phyloP scores from a whole-genome alignment of 1,139 yeast species.

The Yamadazyma atlantica region DNA sequence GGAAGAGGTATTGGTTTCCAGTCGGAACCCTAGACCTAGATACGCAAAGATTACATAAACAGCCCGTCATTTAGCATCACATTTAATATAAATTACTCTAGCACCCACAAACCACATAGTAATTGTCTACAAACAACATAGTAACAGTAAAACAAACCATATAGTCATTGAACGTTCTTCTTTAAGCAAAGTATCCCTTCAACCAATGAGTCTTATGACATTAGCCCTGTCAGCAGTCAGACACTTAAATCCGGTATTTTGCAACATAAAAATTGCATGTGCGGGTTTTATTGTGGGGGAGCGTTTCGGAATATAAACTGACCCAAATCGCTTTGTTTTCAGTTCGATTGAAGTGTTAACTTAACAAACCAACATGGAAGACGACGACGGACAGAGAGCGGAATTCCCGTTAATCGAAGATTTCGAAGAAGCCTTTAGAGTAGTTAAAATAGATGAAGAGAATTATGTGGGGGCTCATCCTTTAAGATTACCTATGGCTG shows the following conservation, averaged over 20 bases:
- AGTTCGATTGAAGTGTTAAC: not conserved
- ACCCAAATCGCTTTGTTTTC: not conserved
- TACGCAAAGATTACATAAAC: slow-evolving; percentile 1
- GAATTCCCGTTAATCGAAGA: slow-evolving; percentile 12
- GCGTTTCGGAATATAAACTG: no score
- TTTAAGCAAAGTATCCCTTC: no score
- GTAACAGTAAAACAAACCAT: not conserved
- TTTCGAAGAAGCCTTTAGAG: slow-evolving; percentile 42
- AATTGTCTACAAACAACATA: not conserved
- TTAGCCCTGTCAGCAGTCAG: no score
- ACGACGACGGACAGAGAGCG: not conserved
- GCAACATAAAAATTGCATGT: slow-evolving; percentile 1
- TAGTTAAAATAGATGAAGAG: slow-evolving; percentile 28
- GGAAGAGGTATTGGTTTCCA: slow-evolving; percentile 6
- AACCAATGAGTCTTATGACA: no score
- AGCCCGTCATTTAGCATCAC: no score
- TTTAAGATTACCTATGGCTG: slow-evolving; percentile 37
- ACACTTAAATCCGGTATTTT: not conserved
- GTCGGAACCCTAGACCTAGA: not conserved
- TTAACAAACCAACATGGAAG: not conserved
- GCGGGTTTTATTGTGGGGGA: slow-evolving; percentile 2
- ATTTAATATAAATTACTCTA: no score
- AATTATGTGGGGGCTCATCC: slow-evolving; percentile 40
- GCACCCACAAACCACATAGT: no score
- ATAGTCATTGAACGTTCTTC: no score